These are phyloP conservation scores for Cenchrus purpureus DNA, from an alignment of 176 grass and related monocot species.

Conservation along the genomic window DNA sequence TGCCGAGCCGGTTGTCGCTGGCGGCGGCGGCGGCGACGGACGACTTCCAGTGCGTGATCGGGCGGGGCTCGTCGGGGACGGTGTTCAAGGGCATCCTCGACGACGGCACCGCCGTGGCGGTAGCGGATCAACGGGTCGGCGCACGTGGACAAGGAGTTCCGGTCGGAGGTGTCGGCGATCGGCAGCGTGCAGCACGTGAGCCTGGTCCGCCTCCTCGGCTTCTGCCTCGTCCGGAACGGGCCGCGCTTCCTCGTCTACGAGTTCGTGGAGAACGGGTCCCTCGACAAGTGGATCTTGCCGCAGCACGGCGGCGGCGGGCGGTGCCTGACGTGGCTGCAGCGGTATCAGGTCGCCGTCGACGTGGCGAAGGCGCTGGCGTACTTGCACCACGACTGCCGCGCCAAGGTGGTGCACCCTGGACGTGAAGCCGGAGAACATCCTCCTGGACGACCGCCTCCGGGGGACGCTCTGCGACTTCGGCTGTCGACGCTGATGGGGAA, in stretches of 20 bases:
- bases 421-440: slow-evolving; percentile 90
- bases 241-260: slow-evolving; percentile 65
- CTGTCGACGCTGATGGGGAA: slow-evolving; percentile 61
- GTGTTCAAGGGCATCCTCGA: slow-evolving; percentile 81
- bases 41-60: slow-evolving; percentile 53
- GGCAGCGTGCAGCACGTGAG: slow-evolving; percentile 62
- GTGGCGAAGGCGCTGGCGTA: slow-evolving; percentile 65
- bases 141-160: slow-evolving; percentile 59
- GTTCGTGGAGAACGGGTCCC: slow-evolving; percentile 55
- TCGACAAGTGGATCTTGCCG: slow-evolving; percentile 63
- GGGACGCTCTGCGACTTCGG: slow-evolving; percentile 59
- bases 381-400: slow-evolving; percentile 67
- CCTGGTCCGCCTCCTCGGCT: slow-evolving; percentile 62
- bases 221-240: slow-evolving; percentile 48
- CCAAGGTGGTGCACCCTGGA: slow-evolving; percentile 78
- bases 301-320: not conserved
- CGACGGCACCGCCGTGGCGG: slow-evolving; percentile 63
- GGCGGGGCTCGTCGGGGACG: slow-evolving; percentile 59
- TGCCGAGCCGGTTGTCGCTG: slow-evolving; percentile 52
- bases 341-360: slow-evolving; percentile 60
- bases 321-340: slow-evolving; percentile 46
- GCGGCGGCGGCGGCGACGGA: slow-evolving; percentile 54
- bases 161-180: slow-evolving; percentile 61
- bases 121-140: slow-evolving; percentile 55
- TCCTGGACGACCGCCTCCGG: slow-evolving; percentile 60